Evolutionary conservation across 805 yeast species (phyloP).

Genomic region (Saccharomycopsis schoenii): DNA sequence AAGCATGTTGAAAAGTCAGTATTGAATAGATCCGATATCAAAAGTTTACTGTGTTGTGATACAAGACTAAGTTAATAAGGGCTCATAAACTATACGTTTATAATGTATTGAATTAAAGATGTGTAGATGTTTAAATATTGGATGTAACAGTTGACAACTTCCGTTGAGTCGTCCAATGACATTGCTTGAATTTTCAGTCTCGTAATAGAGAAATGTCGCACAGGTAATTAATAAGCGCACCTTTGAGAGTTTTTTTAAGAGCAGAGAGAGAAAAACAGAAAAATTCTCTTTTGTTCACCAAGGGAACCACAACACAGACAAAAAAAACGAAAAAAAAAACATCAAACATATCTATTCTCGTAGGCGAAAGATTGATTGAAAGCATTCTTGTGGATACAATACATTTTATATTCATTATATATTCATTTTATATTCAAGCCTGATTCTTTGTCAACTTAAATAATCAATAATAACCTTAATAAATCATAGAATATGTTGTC

Average conservation of each 20-base stretch:
- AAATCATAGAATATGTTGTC: conserved; percentile 22
- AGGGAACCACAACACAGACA: not conserved
- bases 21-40: no score
- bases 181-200: not conserved
- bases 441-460: not conserved
- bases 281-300: not conserved
- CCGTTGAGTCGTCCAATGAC: not conserved
- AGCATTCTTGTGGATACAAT: no score
- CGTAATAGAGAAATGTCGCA: not conserved
- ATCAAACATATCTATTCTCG: no score
- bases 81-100: not conserved
- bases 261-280: not conserved
- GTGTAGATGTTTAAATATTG: no score
- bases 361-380: no score
- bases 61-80: not conserved
- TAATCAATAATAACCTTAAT: conserved; percentile 28
- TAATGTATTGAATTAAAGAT: no score
- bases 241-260: not conserved
- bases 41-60: no score
- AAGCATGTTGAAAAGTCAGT: not conserved
- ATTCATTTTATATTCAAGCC: not conserved
- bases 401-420: no score
- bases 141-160: no score
- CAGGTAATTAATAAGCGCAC: not conserved
- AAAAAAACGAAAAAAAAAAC: no score